These are phyloP conservation scores for Colletotrichum sp. DNA, from an alignment of 2,329 filamentous ascomycete genomes.

Conservation along the genomic window DNA sequence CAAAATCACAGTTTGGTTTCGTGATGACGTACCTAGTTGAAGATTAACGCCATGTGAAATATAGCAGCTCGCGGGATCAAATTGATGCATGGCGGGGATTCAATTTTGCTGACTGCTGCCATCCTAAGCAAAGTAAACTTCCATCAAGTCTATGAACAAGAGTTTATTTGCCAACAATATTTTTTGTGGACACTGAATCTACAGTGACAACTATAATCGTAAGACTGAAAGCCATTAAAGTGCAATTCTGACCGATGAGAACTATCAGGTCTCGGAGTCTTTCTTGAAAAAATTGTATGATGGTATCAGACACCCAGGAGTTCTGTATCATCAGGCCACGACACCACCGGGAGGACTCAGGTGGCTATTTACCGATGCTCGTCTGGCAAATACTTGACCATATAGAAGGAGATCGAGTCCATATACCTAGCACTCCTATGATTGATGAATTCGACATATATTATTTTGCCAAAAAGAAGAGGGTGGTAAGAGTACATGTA, in stretches of 20 bases:
- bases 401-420: neutral
- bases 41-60: rapidly evolving
- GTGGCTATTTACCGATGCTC: rapidly evolving
- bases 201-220: rapidly evolving
- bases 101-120: neutral
- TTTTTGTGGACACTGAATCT: rapidly evolving
- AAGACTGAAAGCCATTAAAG: rapidly evolving
- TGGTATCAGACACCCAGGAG: neutral
- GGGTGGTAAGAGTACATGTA: no score
- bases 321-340: rapidly evolving
- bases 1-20: rapidly evolving
- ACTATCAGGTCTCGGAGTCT: neutral
- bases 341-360: rapidly evolving
- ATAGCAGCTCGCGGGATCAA: neutral
- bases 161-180: rapidly evolving
- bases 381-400: neutral
- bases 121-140: neutral
- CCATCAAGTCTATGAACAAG: neutral
- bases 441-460: neutral
- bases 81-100: rapidly evolving
- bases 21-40: neutral
- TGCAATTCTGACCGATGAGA: neutral
- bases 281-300: neutral
- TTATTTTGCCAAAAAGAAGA: no score
- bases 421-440: neutral